Base-by-base conservation (phyloP, 2,329 filamentous ascomycete genomes). In the Didymella arachidicola region DNA sequence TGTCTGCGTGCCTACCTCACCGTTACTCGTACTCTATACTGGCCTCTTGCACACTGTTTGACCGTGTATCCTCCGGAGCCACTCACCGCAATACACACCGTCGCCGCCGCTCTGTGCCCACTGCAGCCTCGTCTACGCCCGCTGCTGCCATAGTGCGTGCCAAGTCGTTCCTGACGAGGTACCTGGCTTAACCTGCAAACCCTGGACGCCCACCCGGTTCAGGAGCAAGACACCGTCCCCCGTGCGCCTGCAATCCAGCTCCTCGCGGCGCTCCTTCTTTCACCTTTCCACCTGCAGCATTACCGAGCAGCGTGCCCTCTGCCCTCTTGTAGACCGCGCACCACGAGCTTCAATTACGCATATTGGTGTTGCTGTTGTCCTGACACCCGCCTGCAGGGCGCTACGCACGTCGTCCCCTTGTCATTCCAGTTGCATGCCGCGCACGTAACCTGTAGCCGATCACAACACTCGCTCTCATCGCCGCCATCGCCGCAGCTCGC, bases 381-480 rank as follows among this genome's bases (percentile, higher is more conserved):
- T 58, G 65, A 66, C 66, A 67, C 60, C 62, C 64, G 59, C 63
- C 53, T 56, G 52, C 61, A 65, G 45, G 16, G 27, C 51, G 45
- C 56, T 59, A 54, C 46, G 50, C 56, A 59, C 56, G 50, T 55
- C 59, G 60, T 63, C 62, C 60, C 63, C 54, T 62, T 63, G 60
- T 45, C 68, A 70, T 72, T 71, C 51, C 46, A 59, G 50, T 64
- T 72, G 68, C 72, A 66, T 72, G 68, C 72, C 70, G 64, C 68
- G 61, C 57, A 46, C 44, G 41, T 43, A 26, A 27, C 22, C 41
- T 22, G 38, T 48, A 38, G 45, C 45, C 56, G 51, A 54, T 46
- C 53, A 59, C 56, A 59, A 59, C 56, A 54, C 50, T 53, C 45
- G 27, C 45, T 47, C 45, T 43, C n/a, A 32, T n/a, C 46, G 46